These are phyloP conservation scores for Phlebiopsis gigantea DNA, from an alignment of 768 basidiomycete species.

Conservation along the genomic window DNA sequence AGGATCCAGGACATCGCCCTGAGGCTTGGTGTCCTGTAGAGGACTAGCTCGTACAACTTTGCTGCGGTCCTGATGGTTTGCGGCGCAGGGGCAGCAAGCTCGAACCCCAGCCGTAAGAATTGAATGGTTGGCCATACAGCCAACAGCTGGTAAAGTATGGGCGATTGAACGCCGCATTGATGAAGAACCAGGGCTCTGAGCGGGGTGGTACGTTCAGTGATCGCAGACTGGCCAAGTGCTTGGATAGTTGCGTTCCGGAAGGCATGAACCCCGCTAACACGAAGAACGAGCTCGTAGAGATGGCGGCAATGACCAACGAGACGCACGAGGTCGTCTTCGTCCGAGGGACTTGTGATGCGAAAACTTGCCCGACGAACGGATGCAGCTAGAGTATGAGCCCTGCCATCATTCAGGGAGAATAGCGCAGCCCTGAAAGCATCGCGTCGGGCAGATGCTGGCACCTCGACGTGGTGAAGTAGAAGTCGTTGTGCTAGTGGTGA, in stretches of 20 bases:
- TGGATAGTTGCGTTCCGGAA: constrained; percentile 20
- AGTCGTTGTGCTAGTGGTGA: constrained; percentile 17
- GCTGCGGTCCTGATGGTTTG: constrained; percentile 14
- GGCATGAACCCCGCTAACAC: constrained; percentile 22
- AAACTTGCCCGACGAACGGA: constrained; percentile 18
- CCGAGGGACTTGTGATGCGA: constrained; percentile 1
- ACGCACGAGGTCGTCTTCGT: constrained; percentile 13
- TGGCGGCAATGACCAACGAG: constrained; percentile 25
- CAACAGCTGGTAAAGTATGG: constrained; percentile 38
- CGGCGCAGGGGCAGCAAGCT: constrained; percentile 33
- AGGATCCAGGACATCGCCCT: constrained; percentile 36
- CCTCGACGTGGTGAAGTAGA: constrained; percentile 18
- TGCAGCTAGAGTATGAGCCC: constrained; percentile 6
- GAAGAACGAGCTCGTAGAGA: constrained; percentile 31
- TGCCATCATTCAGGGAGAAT: not conserved
- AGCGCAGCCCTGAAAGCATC: constrained; percentile 8
- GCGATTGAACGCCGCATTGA: constrained; percentile 36
- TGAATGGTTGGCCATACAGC: constrained; percentile 31
- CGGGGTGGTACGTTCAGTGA: constrained; percentile 14
- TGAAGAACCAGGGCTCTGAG: constrained; percentile 31
- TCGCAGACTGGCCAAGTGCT: constrained; percentile 22
- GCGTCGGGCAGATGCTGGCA: not conserved
- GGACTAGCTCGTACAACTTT: constrained; percentile 36
- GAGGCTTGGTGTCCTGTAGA: constrained; percentile 30
- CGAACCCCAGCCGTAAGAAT: constrained; percentile 34